These are phyloP conservation scores for Lachancea lanzarotensis DNA, from an alignment of 805 yeast genomes.

Conservation along the genomic window DNA sequence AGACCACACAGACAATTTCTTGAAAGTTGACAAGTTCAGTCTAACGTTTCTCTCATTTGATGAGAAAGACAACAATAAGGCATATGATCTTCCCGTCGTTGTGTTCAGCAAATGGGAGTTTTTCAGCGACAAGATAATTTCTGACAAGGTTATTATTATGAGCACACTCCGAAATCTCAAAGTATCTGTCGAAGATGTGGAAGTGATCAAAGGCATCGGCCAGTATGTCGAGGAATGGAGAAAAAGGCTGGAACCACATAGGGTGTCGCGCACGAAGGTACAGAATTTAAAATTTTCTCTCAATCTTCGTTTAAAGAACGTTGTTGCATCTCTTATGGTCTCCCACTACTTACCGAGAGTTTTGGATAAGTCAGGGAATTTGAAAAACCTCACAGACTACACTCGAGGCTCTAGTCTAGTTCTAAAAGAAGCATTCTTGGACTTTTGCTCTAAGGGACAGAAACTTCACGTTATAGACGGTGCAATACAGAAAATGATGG, in stretches of 20 bases:
- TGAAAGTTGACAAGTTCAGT: conserved; percentile 8
- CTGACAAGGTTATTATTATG: background rate
- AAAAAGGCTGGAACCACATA: background rate
- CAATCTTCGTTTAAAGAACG: conserved; percentile 24
- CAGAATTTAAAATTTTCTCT: conserved; percentile 1
- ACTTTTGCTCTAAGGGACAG: conserved; percentile 8
- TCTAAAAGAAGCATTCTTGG: conserved; percentile 19
- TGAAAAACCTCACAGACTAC: conserved; percentile 17
- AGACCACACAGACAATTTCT: conserved; percentile 9
- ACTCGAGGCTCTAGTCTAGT: conserved; percentile 22
- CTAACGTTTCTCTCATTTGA: background rate
- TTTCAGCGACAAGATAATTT: conserved; percentile 8
- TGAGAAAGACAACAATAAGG: background rate
- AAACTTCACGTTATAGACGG: conserved; percentile 15
- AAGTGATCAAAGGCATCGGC: conserved; percentile 14
- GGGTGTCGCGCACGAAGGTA: background rate
- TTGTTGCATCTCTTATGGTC: conserved; percentile 18
- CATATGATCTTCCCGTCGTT: conserved; percentile 19
- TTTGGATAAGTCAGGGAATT: conserved; percentile 22
- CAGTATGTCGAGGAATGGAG: background rate
- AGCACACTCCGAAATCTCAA: conserved; percentile 23
- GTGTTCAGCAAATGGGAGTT: conserved; percentile 28
- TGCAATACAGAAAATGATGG: conserved; percentile 22
- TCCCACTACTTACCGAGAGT: conserved; percentile 17
- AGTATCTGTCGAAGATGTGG: conserved; percentile 20